Conservation (phyloP, 176 grass and related monocot species). For the Aegilops longissima region DNA sequence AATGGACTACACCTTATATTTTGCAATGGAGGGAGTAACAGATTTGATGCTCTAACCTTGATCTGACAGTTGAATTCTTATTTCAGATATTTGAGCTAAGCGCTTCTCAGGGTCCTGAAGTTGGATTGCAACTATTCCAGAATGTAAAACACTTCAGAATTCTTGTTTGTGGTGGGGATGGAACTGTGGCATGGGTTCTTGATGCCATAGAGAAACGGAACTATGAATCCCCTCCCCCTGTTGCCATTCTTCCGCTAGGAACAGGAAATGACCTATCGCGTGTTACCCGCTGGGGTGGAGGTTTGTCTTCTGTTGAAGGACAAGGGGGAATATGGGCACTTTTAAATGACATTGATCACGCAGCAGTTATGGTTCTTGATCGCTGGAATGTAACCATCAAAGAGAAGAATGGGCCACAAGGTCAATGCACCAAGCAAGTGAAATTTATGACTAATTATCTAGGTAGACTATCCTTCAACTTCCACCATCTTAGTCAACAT, state of each 20-base stretch:
- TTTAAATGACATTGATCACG: slow-evolving; percentile 69
- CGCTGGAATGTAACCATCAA: slow-evolving; percentile 79
- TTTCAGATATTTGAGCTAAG: slow-evolving; percentile 92
- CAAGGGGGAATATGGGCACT: slow-evolving; percentile 75
- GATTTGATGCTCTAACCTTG: slow-evolving; percentile 15
- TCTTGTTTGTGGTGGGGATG: slow-evolving; percentile 96
- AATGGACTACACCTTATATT: not conserved
- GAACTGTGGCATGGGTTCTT: slow-evolving; percentile 88
- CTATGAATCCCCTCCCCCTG: slow-evolving; percentile 88
- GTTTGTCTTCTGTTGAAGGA: slow-evolving; percentile 76
- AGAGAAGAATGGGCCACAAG: slow-evolving; percentile 44
- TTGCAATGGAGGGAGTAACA: not conserved
- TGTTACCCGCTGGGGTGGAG: slow-evolving; percentile 81
- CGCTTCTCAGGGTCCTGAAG: slow-evolving; percentile 76
- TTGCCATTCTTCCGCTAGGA: slow-evolving; percentile 91
- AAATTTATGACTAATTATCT: slow-evolving; percentile 99
- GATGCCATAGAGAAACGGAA: slow-evolving; percentile 85
- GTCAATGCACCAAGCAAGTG: slow-evolving; percentile 52
- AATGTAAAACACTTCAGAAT: slow-evolving; percentile 78
- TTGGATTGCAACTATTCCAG: slow-evolving; percentile 68
- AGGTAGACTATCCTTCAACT: slow-evolving; percentile 41
- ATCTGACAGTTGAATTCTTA: slow-evolving; percentile 22
- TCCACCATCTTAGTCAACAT: not conserved
- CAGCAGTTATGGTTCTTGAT: slow-evolving; percentile 87
- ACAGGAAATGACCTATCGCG: slow-evolving; percentile 89